Conservation (phyloP, 352 stramenopile species). For the Phytophthora hybrid region DNA sequence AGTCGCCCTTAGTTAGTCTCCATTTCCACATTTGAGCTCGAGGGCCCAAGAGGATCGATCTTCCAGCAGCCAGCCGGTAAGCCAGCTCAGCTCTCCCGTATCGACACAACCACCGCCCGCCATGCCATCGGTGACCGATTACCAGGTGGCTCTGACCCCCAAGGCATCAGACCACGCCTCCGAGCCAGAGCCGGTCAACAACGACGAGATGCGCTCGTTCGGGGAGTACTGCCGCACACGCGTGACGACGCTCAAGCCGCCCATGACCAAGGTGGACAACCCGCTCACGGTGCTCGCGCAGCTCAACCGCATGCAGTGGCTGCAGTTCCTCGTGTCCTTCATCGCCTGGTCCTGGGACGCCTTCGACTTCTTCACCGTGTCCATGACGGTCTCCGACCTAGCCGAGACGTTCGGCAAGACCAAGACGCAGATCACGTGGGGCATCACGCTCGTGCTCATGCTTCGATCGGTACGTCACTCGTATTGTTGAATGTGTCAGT, state of each 20-base stretch:
- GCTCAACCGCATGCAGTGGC: constrained; percentile 53
- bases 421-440: constrained; percentile 65
- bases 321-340: constrained; percentile 50
- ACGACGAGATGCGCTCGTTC: constrained; percentile 41
- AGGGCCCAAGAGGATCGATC: constrained; percentile 12
- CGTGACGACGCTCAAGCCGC: constrained; percentile 53
- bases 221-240: constrained; percentile 50
- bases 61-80: neutral
- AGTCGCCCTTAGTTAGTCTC: neutral
- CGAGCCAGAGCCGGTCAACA: constrained; percentile 23
- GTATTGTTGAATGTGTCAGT: neutral
- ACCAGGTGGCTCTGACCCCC: constrained; percentile 42
- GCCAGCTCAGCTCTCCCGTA: constrained; percentile 5
- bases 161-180: constrained; percentile 22
- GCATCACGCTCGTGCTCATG: constrained; percentile 66
- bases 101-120: neutral
- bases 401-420: constrained; percentile 52
- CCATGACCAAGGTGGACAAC: constrained; percentile 42
- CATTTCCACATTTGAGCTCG: constrained; percentile 26
- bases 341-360: constrained; percentile 58
- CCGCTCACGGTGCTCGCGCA: constrained; percentile 34
- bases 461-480: constrained; percentile 34
- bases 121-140: constrained; percentile 37
- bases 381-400: constrained; percentile 58
- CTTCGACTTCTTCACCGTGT: constrained; percentile 72